Evolutionary conservation across 2,329 filamentous ascomycete genomes (phyloP).

Genomic region (Fusarium sp.): DNA sequence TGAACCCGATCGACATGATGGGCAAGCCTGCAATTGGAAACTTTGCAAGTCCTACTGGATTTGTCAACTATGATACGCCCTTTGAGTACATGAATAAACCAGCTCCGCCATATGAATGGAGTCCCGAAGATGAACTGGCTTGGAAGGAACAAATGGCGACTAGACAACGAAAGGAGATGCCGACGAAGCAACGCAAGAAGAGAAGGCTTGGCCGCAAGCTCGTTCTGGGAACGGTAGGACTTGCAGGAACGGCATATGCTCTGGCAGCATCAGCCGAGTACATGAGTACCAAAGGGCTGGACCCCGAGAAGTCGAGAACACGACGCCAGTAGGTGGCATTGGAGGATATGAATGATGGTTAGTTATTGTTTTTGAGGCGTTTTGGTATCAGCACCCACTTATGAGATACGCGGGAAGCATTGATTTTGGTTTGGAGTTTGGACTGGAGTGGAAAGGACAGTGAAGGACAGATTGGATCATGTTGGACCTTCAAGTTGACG

Average conservation of each 20-base stretch:
- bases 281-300: slow-evolving; percentile 60
- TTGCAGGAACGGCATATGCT: slow-evolving; percentile 68
- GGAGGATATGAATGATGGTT: not conserved
- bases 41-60: slow-evolving; percentile 74
- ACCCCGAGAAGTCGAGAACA: slow-evolving; percentile 41
- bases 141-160: slow-evolving; percentile 56
- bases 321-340: slow-evolving; percentile 4
- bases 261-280: slow-evolving; percentile 70
- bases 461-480: not conserved
- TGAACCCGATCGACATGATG: slow-evolving; percentile 73
- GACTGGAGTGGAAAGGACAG: not conserved
- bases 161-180: slow-evolving; percentile 51
- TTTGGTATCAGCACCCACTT: not conserved
- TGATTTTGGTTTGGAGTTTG: slow-evolving; percentile 22
- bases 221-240: slow-evolving; percentile 65
- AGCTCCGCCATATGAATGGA: slow-evolving; percentile 52
- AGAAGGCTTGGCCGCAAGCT: slow-evolving; percentile 61
- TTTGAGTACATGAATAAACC: slow-evolving; percentile 47
- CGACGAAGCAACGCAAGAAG: slow-evolving; percentile 50
- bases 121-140: slow-evolving; percentile 60
- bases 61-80: slow-evolving; percentile 69
- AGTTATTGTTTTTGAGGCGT: not conserved
- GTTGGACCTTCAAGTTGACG: not conserved
- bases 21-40: slow-evolving; percentile 63
- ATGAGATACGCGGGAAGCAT: not conserved